A percentile compares a stretch with the other conserved stretches of the same genome.
phyloP scores from a whole-genome alignment of 169 alveolate species.

The Theileria orientalis region DNA sequence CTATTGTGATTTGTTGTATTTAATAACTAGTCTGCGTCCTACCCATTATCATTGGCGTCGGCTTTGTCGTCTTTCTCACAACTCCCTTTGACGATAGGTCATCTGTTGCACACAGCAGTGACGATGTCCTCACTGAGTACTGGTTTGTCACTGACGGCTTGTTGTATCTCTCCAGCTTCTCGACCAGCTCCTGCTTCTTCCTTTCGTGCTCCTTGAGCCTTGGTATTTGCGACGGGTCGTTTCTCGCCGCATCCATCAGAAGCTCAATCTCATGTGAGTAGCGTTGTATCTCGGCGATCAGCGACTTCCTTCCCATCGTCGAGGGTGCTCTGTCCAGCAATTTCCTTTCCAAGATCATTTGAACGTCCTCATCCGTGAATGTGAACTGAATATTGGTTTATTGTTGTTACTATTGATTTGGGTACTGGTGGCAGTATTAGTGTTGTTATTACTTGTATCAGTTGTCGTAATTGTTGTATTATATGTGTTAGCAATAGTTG shows the following conservation, averaged over 20 bases:
- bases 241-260: slow-evolving; percentile 42
- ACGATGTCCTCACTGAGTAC: slow-evolving; percentile 12
- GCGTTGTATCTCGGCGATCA: slow-evolving; percentile 59
- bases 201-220: slow-evolving; percentile 42
- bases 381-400: slow-evolving; percentile 29
- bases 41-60: slow-evolving; percentile 68
- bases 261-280: slow-evolving; percentile 60
- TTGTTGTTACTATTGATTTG: not conserved
- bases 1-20: too few species aligned
- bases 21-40: too few species aligned
- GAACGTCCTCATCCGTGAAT: slow-evolving; percentile 67
- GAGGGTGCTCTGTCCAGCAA: slow-evolving; percentile 8
- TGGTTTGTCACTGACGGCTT: slow-evolving; percentile 12
- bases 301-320: slow-evolving; percentile 21
- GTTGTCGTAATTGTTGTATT: too few species aligned
- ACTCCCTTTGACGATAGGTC: slow-evolving; percentile 46
- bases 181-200: slow-evolving; percentile 39
- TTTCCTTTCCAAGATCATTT: slow-evolving; percentile 43
- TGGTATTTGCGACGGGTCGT: slow-evolving; percentile 39
- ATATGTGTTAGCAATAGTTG: too few species aligned
- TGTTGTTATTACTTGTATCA: too few species aligned
- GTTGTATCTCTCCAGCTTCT: slow-evolving; percentile 20
- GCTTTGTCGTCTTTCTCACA: slow-evolving; percentile 54
- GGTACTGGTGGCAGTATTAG: too few species aligned
- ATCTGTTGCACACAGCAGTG: slow-evolving; percentile 33